Evolutionary conservation across 129 eudicot species (phyloP).

Genomic region (Artemisia tridentata): DNA sequence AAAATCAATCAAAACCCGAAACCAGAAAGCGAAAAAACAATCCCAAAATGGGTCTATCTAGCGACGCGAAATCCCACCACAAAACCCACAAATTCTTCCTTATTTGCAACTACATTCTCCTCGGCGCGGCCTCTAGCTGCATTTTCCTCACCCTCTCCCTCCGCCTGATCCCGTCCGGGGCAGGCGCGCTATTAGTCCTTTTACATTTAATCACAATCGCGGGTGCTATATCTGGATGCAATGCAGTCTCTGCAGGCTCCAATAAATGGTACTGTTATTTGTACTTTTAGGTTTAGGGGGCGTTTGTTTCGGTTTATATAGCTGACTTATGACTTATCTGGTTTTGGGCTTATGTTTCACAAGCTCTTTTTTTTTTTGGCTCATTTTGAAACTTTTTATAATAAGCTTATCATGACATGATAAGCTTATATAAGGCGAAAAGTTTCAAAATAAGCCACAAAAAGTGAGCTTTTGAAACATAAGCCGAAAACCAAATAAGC

Average conservation of each 20-base stretch:
- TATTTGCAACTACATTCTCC: conserved; percentile 64
- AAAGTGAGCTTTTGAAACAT: no score
- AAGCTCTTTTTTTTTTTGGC: no score
- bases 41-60: conserved; percentile 20
- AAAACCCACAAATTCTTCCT: conserved; percentile 80
- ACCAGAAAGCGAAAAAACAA: background rate
- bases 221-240: conserved; percentile 54
- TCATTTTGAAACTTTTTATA: no score
- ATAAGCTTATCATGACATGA: no score
- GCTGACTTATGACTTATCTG: no score
- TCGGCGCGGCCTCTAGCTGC: conserved; percentile 91
- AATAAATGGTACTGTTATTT: conserved; percentile 32
- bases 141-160: conserved; percentile 88
- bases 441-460: no score
- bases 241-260: conserved; percentile 40
- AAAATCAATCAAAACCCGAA: background rate
- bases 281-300: no score
- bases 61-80: conserved; percentile 38
- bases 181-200: conserved; percentile 49
- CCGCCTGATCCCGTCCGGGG: conserved; percentile 72
- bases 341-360: no score
- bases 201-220: conserved; percentile 54
- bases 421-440: no score
- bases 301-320: no score
- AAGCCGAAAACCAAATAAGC: no score